Evolutionary conservation across 2,329 filamentous ascomycete genomes (phyloP).

Genomic region (Exophiala alcalophila): DNA sequence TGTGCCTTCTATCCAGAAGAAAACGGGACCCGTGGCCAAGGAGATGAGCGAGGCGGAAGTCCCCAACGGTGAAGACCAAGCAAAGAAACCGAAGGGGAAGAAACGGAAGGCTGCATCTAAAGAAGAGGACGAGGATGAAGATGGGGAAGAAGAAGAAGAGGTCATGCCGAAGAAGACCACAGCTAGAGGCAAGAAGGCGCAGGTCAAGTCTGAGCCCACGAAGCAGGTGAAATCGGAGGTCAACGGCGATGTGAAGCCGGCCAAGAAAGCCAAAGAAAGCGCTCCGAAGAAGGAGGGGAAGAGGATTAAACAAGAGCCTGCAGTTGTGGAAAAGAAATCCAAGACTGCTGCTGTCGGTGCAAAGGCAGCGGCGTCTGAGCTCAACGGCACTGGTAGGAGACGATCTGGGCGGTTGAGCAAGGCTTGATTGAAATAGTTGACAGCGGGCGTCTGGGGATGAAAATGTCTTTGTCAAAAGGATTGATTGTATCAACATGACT

Average conservation of each 20-base stretch:
- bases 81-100: conserved; percentile 31
- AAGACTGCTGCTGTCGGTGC: background rate
- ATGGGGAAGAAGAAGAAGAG: conserved; percentile 20
- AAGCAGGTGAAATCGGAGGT: conserved; percentile 9
- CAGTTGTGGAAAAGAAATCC: conserved; percentile 8
- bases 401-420: conserved; percentile 20
- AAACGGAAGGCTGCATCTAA: conserved; percentile 36
- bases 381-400: conserved; percentile 26
- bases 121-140: conserved; percentile 22
- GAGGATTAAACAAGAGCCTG: conserved; percentile 5
- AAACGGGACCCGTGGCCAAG: conserved; percentile 60
- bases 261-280: background rate
- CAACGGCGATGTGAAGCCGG: conserved; percentile 2
- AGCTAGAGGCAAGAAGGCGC: conserved; percentile 29
- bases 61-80: conserved; percentile 28
- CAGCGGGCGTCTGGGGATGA: too few species aligned
- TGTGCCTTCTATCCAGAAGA: conserved; percentile 82
- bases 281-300: conserved; percentile 3
- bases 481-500: too few species aligned
- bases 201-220: conserved; percentile 26
- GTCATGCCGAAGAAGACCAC: conserved; percentile 30
- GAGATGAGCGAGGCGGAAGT: conserved; percentile 44
- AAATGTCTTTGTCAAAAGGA: too few species aligned
- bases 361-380: conserved; percentile 51
- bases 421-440: too few species aligned